Base-by-base conservation (phyloP, 129 eudicot species). In the Flaveria trinervia region DNA sequence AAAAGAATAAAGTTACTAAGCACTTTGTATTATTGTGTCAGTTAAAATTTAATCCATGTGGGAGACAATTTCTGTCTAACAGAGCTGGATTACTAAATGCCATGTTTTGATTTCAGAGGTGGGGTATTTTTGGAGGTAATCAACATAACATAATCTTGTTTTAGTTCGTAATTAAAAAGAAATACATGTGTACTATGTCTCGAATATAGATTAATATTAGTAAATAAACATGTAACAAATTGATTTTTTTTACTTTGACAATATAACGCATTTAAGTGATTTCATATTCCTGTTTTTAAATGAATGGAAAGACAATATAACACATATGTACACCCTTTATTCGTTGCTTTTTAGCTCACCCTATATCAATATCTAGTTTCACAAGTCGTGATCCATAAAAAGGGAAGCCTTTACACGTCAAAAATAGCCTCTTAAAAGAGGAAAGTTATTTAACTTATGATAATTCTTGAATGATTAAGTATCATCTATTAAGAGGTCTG, bases 91-190 rank as follows among this genome's bases (percentile, higher is more conserved):
- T 30, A 36, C 16, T 64, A 15, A 26, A 64, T 33, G 69, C 69
- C 18, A 64, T 64, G 69, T 13, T 64, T 62, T 64, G 46, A 64
- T 64, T 15, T 15, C 69, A 30, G 46, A 62, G 20, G 9, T 28
- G 68, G 69, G 69, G 69, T 64, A 64, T 64, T 28, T 64, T 64
- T 64, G 23, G 69, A 30, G 44, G 69, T 28, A 30, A 64, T 64
- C 68, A 64, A 64, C 13, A 15, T 64, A 11, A 7, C 46, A 30
- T 64, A 28, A 30, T 30, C 20, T 64, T 30, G 20, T 14, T n/a
- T 62, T 28, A 15, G 11, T 7, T 64, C 45, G 33, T 15, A 64
- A 64, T 30, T 28, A 15, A 28, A 61, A 64, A 30, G 12, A 28
- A 30, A 28, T 28, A 64, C 69, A 64, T 33, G 46, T 30, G 69